Conservation (phyloP, 106 monocot species). For the Platanthera guangdongensis region DNA sequence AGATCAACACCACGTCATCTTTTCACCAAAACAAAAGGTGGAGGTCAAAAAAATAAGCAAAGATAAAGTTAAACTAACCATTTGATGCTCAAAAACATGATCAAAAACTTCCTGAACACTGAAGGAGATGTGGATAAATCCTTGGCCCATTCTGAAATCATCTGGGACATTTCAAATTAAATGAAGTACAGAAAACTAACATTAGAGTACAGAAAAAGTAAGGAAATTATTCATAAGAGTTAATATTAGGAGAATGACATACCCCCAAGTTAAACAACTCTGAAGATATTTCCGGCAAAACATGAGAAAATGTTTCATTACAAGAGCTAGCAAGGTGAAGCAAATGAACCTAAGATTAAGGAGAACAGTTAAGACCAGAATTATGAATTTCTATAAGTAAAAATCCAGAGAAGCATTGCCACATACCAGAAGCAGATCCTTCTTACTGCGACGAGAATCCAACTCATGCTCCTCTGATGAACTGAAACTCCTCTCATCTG, state of each 20-base stretch:
- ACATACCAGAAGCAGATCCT: slow-evolving; percentile 84
- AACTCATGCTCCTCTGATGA: slow-evolving; percentile 21
- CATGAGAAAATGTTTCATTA: slow-evolving; percentile 43
- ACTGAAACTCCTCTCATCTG: slow-evolving; percentile 20
- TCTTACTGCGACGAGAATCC: slow-evolving; percentile 42
- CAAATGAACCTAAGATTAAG: slow-evolving; percentile 58
- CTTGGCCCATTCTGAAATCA: slow-evolving; percentile 74
- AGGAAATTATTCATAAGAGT: slow-evolving; percentile 1
- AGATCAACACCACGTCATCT: slow-evolving; percentile 4
- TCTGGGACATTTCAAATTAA: slow-evolving; percentile 32
- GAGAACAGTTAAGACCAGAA: slow-evolving; percentile 9
- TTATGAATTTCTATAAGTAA: neutral
- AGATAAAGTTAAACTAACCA: slow-evolving; percentile 42
- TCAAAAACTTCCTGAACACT: slow-evolving; percentile 52
- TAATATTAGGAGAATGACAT: slow-evolving; percentile 12
- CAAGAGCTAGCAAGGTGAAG: slow-evolving; percentile 71
- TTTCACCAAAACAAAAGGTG: slow-evolving; percentile 2
- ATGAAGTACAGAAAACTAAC: neutral
- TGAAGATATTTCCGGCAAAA: slow-evolving; percentile 57
- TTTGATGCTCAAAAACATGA: slow-evolving; percentile 46
- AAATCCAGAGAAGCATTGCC: neutral
- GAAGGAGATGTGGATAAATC: slow-evolving; percentile 46
- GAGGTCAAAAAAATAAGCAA: slow-evolving; percentile 3
- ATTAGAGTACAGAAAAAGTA: neutral
- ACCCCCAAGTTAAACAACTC: slow-evolving; percentile 79